Evolutionary conservation across 805 yeast genomes (phyloP), one percentile per base, ranked within the genome.

Genomic region (Vanderwaltozyma yarrowii): DNA sequence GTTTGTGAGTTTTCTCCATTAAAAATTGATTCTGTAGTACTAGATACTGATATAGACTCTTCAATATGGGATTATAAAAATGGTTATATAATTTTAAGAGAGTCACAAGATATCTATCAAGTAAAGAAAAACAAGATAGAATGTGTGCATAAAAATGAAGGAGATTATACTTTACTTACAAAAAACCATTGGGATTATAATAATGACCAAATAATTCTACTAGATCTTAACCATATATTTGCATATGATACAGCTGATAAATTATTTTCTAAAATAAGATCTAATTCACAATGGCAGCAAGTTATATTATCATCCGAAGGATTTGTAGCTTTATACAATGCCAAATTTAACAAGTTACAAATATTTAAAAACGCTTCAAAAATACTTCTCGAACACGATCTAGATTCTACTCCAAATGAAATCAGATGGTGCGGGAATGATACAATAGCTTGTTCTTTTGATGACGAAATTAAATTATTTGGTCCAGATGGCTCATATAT

Each of bases 381-480:
- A 18, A 57, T 20, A 38, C 58, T 54, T 8, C 37, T 52, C 16
- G 60, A 57, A 20, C 40, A 48, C 28, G 36, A 41, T 1, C 32
- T 61, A 7, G 58, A 58, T 5, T 44, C 49, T 5, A 42, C 48
- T 0, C 77, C 80, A 0, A 56, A 51, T 30, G 69, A 70, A 42
- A 61, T 83, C 15, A 69, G 68, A 40, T 92, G 96, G 97, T 80
- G 95, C 54, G 85, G 89, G 0, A 76, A 79, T 46, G 95, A 86
- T 58, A 85, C 92, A 0, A 76, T 88, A 1, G 76, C 78, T 0
- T 52, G 80, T 11, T 38, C 46, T 1, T 61, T 75, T n/a, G 63
- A 70, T 2, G 89, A 80, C 46, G 86, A 80, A 37, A 49, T 86
- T 20, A 71, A 71, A 42, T 54, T 88, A 13, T 67, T 80, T 26